Base-by-base conservation (phyloP, 176 grass and related monocot species). In the Cenchrus fungigraminus region DNA sequence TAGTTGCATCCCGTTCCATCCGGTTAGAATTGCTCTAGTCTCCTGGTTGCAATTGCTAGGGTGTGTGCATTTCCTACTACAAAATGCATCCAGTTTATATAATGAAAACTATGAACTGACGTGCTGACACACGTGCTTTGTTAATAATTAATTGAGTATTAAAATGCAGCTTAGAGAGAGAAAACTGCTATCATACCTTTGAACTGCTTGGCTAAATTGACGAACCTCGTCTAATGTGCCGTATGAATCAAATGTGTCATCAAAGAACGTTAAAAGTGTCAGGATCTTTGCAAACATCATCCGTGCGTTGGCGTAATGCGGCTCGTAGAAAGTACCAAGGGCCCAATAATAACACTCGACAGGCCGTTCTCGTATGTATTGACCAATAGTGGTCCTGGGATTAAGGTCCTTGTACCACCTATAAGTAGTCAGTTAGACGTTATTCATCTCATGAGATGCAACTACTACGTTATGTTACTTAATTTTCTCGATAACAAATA, bases 291-390 rank as follows among this genome's bases (percentile, higher is more conserved):
- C n/a, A 28, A 63, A 64, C 57, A 61, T 29, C 42, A 63, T 59
- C 12, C 79, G 34, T 71, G 53, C 66, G 10, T 82, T 82, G 20
- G 65, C 37, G 46, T 59, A 71, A 0, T 59, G 66, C 11, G 79
- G 79, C 40, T 82, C 79, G 8, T 81, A 81, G 51, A 58, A 81
- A 17, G 37, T 10, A 43, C 65, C 3, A 6, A 81, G 29, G 1
- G 66, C 66, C 79, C 79, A 82, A 43, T 46, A 71, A 19, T 82
- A 73, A 43, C 80, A 73, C 54, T 82, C 80, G 5, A 82, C 80
- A 20, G 80, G 80, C 2, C 80, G 54, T 17, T 59, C 42, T 32
- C 80, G 68, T 32, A 82, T 73, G 25, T 61, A 47, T 5, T 2
- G 4, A 72, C 80, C 68, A 12, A 73, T 3, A 1, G 17, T 69